Base-by-base conservation (phyloP, 352 stramenopile species). In the Phytophthora lateralis region DNA sequence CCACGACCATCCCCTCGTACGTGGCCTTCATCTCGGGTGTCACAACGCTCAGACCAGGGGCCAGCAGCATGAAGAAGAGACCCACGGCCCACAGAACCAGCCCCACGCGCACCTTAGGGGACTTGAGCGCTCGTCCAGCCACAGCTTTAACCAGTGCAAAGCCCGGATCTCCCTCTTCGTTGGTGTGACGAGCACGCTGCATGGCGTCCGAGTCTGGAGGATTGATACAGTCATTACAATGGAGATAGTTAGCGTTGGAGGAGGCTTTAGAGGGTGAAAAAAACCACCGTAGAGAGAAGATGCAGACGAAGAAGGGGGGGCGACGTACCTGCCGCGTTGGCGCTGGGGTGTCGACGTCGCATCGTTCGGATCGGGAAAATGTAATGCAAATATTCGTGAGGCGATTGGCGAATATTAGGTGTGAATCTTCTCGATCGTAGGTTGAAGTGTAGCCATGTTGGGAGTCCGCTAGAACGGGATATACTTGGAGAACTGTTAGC, bases 51-150 rank as follows among this genome's bases (percentile, higher is more conserved):
- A 91, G 62, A 2, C 77, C 85, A 10, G 87, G 85, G 0, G 81
- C 74, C 26, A 91, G 52, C 11, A 96, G 60, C 84, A 94, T 93
- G 66, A 93, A 91, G 61, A 93, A 89, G 11, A 96, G 75, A 2
- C 87, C 87, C n/a, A 92, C 54, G 24, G 77, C 55, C 87, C 87
- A 96, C 1, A 93, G 58, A 9, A 84, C 38, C 8, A 88, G 37
- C 3, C 85, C 81, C n/a, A 79, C 75, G 35, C 84, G 85, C 29
- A 91, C 83, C 38, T 80, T 81, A 37, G 79, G 74, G 4, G 83
- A 91, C 51, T 84, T 55, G 42, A 83, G 69, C 44, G 81, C 85
- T 38, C 67, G 64, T 24, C 58, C 74, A 48, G 85, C 79, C 3
- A 90, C 47, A 42, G 63, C 48, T 69, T 85, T 88, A 2, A 80